These are phyloP conservation scores for Pseudonitzschia multiseries DNA, from an alignment of 108 stramenopile genomes.

Conservation along the genomic window DNA sequence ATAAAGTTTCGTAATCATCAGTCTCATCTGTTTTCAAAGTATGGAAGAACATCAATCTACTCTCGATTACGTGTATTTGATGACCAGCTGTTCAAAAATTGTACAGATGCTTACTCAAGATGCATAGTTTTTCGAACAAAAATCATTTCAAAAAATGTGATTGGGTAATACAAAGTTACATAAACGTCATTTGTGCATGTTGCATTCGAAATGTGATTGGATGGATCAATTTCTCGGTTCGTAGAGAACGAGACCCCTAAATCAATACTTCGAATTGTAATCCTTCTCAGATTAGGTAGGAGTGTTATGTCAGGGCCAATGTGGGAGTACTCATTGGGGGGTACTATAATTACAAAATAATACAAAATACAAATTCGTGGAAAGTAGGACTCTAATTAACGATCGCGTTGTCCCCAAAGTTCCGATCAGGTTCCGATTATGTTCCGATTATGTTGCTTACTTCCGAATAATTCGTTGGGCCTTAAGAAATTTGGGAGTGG, in stretches of 20 bases:
- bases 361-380: too few species aligned
- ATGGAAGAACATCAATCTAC: not conserved
- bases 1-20: not conserved
- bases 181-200: not conserved
- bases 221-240: not conserved
- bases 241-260: not conserved
- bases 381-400: too few species aligned
- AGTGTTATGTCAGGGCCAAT: not conserved
- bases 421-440: too few species aligned
- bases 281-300: not conserved
- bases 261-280: too few species aligned
- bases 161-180: not conserved
- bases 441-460: too few species aligned
- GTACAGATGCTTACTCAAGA: not conserved
- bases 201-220: not conserved
- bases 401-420: too few species aligned
- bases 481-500: too few species aligned
- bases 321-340: too few species aligned
- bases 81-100: not conserved
- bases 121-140: not conserved
- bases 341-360: too few species aligned
- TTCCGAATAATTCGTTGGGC: too few species aligned
- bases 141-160: not conserved
- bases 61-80: not conserved
- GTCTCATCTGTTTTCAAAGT: not conserved